phyloP scores from a whole-genome alignment of 2,329 filamentous ascomycete genomes.

The Exophiala calicioides region DNA sequence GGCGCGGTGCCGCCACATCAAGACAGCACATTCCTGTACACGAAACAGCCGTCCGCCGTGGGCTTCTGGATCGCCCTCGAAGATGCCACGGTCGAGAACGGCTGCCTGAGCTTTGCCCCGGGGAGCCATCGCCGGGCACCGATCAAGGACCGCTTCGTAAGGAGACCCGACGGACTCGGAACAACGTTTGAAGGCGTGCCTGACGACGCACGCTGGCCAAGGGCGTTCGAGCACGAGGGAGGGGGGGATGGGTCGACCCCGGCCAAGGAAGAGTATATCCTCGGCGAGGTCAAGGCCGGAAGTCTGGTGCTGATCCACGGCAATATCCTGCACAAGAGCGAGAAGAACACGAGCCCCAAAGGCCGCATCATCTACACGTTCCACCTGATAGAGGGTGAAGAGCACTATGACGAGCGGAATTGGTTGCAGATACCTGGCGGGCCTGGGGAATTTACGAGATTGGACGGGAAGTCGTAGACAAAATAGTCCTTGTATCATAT shows the following conservation, averaged over 20 bases:
- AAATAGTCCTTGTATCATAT: too few species aligned
- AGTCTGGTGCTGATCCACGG: conserved; percentile 92
- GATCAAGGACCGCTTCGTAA: conserved; percentile 73
- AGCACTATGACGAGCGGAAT: conserved; percentile 80
- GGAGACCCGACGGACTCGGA: conserved; percentile 55
- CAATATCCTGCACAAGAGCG: conserved; percentile 93
- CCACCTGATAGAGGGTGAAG: conserved; percentile 85
- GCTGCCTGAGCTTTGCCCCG: conserved; percentile 81
- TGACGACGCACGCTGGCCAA: conserved; percentile 69
- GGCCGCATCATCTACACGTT: conserved; percentile 97
- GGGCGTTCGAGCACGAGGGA: conserved; percentile 48
- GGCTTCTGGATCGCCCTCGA: conserved; percentile 98
- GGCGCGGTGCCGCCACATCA: conserved; percentile 89
- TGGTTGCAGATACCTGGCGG: conserved; percentile 84
- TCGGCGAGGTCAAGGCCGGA: conserved; percentile 87
- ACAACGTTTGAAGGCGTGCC: conserved; percentile 61
- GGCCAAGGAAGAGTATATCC: conserved; percentile 62
- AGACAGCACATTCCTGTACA: conserved; percentile 91
- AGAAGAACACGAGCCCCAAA: conserved; percentile 82
- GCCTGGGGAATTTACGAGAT: conserved; percentile 75
- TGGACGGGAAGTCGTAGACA: conserved; percentile 41
- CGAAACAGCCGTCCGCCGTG: conserved; percentile 80
- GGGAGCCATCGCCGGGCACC: conserved; percentile 77
- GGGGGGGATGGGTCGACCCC: conserved; percentile 38
- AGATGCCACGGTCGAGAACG: conserved; percentile 83